phyloP scores from a whole-genome alignment of 495 filamentous ascomycete species.

The Astrothelium macrocarpum region DNA sequence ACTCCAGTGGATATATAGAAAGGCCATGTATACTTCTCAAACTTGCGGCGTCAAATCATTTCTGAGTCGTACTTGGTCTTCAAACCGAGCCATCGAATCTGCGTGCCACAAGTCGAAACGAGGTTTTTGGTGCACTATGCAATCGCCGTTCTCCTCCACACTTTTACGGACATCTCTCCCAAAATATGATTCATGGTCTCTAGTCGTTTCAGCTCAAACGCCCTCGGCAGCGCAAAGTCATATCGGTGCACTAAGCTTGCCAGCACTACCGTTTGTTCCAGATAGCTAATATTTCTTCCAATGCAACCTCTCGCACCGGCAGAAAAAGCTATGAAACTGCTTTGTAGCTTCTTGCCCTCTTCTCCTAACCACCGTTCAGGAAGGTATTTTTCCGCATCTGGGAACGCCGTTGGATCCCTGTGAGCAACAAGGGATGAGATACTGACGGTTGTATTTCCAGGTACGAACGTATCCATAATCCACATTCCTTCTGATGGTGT shows the following conservation, averaged over 20 bases:
- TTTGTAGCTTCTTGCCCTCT: slow-evolving; percentile 31
- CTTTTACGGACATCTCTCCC: slow-evolving; percentile 36
- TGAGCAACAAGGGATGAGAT: slow-evolving; percentile 21
- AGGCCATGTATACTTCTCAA: too few relatives aligned
- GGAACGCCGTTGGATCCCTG: slow-evolving; percentile 17
- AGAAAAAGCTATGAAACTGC: slow-evolving; percentile 38
- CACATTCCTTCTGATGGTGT: slow-evolving; percentile 21
- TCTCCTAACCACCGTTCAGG: slow-evolving; percentile 27
- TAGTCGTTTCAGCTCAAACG: slow-evolving; percentile 32
- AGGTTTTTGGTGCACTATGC: too few relatives aligned
- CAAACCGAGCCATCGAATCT: too few relatives aligned
- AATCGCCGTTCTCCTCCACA: slow-evolving; percentile 37
- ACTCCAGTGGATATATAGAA: too few relatives aligned
- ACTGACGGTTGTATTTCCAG: slow-evolving; percentile 20
- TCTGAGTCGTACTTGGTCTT: too few relatives aligned
- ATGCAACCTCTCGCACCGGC: slow-evolving; percentile 37
- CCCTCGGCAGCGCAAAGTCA: slow-evolving; percentile 32
- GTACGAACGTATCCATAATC: slow-evolving; percentile 24
- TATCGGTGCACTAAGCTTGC: slow-evolving; percentile 21
- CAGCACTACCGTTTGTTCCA: slow-evolving; percentile 32
- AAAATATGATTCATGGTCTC: slow-evolving; percentile 38
- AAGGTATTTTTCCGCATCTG: slow-evolving; percentile 20
- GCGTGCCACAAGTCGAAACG: too few relatives aligned
- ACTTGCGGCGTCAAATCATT: too few relatives aligned
- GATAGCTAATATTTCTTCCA: slow-evolving; percentile 37